A percentile compares a stretch with the other conserved stretches of the same genome.
These are phyloP conservation scores for Teunomyces funiuensis DNA, from an alignment of 805 yeast species.

Conservation along the genomic window DNA sequence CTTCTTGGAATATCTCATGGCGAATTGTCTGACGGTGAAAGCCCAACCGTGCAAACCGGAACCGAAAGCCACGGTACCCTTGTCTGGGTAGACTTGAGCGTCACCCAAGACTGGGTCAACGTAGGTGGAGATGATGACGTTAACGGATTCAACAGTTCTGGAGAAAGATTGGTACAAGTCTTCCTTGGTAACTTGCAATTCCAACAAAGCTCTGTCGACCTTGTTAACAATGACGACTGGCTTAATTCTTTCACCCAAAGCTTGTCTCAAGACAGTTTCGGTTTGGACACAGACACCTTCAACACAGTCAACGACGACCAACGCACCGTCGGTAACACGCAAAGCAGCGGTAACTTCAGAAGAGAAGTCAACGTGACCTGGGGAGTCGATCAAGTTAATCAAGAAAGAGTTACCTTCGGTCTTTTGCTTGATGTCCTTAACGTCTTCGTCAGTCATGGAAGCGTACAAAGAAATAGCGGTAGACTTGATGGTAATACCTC, in stretches of 20 bases:
- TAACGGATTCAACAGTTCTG: slow-evolving; percentile 99
- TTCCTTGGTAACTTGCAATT: slow-evolving; percentile 98
- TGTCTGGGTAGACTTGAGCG: slow-evolving; percentile 97
- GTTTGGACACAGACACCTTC: slow-evolving; percentile 99
- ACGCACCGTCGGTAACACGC: slow-evolving; percentile 99
- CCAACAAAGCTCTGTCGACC: slow-evolving; percentile 99
- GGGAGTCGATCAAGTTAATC: slow-evolving; percentile 98
- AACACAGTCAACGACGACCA: slow-evolving; percentile 97
- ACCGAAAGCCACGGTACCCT: slow-evolving; percentile 99
- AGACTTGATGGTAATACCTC: slow-evolving; percentile 99
- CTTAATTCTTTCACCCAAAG: slow-evolving; percentile 98
- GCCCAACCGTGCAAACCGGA: slow-evolving; percentile 99
- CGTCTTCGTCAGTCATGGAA: slow-evolving; percentile 81
- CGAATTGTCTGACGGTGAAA: slow-evolving; percentile 98
- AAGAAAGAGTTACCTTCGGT: slow-evolving; percentile 92
- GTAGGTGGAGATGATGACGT: slow-evolving; percentile 96
- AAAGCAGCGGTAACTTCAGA: slow-evolving; percentile 99
- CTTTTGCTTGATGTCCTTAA: slow-evolving; percentile 87
- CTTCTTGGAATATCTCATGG: slow-evolving; percentile 96
- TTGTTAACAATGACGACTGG: slow-evolving; percentile 98
- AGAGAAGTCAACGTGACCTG: slow-evolving; percentile 99
- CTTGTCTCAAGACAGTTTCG: slow-evolving; percentile 98
- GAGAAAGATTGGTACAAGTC: slow-evolving; percentile 97
- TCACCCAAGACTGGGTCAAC: slow-evolving; percentile 90
- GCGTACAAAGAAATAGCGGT: slow-evolving; percentile 97